Evolutionary conservation across 495 filamentous ascomycete species (phyloP), one percentile per base, ranked within the genome.

Genomic region (Penicillium malachiteum): DNA sequence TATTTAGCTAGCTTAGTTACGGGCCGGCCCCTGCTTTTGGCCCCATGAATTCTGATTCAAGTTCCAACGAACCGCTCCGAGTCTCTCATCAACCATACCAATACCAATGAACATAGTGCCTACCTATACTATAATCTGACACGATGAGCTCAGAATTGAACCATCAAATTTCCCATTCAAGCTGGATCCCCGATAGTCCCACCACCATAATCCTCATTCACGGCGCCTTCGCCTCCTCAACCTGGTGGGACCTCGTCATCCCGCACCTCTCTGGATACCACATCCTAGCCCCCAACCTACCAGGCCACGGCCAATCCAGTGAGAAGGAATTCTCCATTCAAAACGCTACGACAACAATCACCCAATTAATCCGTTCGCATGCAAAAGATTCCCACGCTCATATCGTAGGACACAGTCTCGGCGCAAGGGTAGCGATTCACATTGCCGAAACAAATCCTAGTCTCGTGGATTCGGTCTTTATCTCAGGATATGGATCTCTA

Each of bases 341-440:
- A 13, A 10, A 2, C 8, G 2, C 34, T 5, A 13, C 34, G 12
- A 13, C 2, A 9, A 10, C 5, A 37, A 13, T 37, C 34, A 13
- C 34, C 12, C 34, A 37, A 37, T 37, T 37, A 37, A 37, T 37
- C 34, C 8, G 9, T 5, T 2, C 9, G 1, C 9, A 21, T 8
- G 40, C 40, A 2, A 43, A 12, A 9, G 7, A 43, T n/a, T 43
- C 40, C 14, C 9, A 44, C 9, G 54, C 54, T 10, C 58, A 60
- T 26, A 44, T 57, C 12, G 21, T 60, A 18, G 58, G 58, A 48
- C 53, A 56, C 48, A 60, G 58, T 37, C 54, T 60, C 7, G 58
- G 58, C 13, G 54, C 58, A 5, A 48, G 57, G 9, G 39, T 60
- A 26, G 57, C 57, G 34, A 56, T 56, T 35, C 45, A 34, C 13